phyloP scores from a whole-genome alignment of 2,329 filamentous ascomycete genomes.

The Alternaria sp. region DNA sequence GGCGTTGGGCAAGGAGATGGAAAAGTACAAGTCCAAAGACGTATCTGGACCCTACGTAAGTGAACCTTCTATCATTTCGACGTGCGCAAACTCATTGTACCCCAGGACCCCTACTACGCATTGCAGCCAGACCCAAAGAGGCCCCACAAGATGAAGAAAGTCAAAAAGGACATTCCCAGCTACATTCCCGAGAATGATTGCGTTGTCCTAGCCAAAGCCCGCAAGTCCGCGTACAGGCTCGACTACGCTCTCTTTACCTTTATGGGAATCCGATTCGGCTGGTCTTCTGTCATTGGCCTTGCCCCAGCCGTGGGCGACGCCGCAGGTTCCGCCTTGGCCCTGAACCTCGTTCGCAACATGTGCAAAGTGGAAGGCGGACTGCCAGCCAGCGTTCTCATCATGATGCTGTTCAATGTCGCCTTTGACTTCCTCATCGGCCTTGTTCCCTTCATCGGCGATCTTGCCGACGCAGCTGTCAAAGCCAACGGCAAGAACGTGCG shows the following conservation, averaged over 20 bases:
- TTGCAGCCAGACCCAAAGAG: constrained; percentile 75
- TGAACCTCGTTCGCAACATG: constrained; percentile 77
- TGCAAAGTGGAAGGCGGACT: constrained; percentile 78
- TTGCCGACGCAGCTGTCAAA: constrained; percentile 74
- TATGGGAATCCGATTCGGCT: constrained; percentile 84
- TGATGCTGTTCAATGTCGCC: constrained; percentile 82
- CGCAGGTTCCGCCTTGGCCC: constrained; percentile 52
- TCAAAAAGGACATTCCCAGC: constrained; percentile 81
- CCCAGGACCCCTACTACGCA: constrained; percentile 89
- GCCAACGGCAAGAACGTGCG: constrained; percentile 79
- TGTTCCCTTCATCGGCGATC: constrained; percentile 76
- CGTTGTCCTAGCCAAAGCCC: constrained; percentile 82
- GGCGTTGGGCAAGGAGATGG: constrained; percentile 55
- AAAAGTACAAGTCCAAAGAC: constrained; percentile 55
- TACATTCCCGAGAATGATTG: constrained; percentile 85
- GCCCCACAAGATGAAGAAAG: constrained; percentile 78
- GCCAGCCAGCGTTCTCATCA: constrained; percentile 62
- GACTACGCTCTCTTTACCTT: constrained; percentile 85
- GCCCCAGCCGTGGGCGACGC: constrained; percentile 72
- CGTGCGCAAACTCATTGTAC: constrained; percentile 8
- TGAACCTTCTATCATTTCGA: neutral
- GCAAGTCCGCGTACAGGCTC: constrained; percentile 81
- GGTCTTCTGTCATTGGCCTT: constrained; percentile 84
- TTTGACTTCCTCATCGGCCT: constrained; percentile 77
- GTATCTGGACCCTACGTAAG: constrained; percentile 51